Evolutionary conservation across 768 basidiomycete species (phyloP), one percentile per base, ranked within the genome.

Genomic region (Kwoniella mangroviensis): DNA sequence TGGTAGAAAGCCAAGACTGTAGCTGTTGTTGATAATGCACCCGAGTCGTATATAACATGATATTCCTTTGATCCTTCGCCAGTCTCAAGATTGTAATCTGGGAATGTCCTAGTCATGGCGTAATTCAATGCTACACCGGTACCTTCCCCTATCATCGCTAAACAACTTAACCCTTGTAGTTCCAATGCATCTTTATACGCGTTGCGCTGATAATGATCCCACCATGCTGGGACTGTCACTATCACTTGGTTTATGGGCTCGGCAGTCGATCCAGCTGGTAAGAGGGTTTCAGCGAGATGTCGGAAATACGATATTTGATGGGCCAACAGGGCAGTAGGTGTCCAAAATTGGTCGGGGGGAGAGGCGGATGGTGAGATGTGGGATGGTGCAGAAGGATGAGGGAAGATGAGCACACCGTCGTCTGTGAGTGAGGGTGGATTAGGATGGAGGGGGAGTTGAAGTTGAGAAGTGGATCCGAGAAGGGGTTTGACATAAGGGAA

Each of bases 251-350:
- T 85, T 53, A 98, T 90, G 67, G 87, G 87, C 84, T 96, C 95
- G 40, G 87, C 88, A 2, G 61, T 42, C 1, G 56, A 57, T 24
- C 67, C 70, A 6, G 63, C 22, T 0, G 89, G 89, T 13, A 84
- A 79, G 34, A 89, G 83, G 21, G 85, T 84, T 83, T 96, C 92
- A 0, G 95, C 97, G 43, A 99, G 88, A 62, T 90, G 88, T 73
- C 92, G 93, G 78, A 95, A 88, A 82, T 98, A 97, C 1, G 90
- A 86, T 66, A 99, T 87, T 82, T 98, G 92, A 91, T 97, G 96
- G 19, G 90, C 97, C 55, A 96, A 86, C 42, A 98, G 89, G 80
- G 98, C 95, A 78, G 98, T 95, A 15, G 90, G 88, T 53, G 86
- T 87, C 92, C 91, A 98, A 77, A 73, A 71, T 69, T 72, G 67